These are phyloP conservation scores for Monosporascus sp. DNA, from an alignment of 2,329 filamentous ascomycete species.

Conservation along the genomic window DNA sequence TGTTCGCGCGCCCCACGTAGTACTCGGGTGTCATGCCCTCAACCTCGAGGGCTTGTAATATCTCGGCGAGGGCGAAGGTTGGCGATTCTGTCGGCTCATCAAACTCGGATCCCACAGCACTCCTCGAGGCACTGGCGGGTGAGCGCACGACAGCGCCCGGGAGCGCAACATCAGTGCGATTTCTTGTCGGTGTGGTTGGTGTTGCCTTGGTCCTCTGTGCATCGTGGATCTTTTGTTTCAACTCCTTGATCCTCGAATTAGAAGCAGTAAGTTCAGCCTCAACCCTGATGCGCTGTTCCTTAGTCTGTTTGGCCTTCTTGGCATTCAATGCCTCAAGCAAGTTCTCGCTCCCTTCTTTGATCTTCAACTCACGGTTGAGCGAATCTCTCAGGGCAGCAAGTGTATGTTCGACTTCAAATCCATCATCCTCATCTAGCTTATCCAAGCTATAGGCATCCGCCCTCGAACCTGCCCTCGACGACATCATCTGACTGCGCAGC, in stretches of 20 bases:
- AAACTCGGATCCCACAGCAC: conserved; percentile 54
- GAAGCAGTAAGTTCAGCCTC: conserved; percentile 89
- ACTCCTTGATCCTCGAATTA: conserved; percentile 64
- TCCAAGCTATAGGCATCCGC: conserved; percentile 49
- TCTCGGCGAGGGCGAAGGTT: conserved; percentile 84
- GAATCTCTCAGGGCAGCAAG: conserved; percentile 74
- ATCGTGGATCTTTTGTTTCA: conserved; percentile 57
- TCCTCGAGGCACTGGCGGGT: conserved; percentile 51
- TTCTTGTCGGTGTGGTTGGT: conserved; percentile 48
- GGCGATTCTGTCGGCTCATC: conserved; percentile 78
- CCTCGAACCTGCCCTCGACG: conserved; percentile 59
- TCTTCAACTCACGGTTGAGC: conserved; percentile 94
- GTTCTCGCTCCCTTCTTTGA: conserved; percentile 96
- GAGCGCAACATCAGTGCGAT: conserved; percentile 43
- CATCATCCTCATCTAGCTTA: conserved; percentile 60
- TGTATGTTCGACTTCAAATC: conserved; percentile 59
- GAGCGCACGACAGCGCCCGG: conserved; percentile 48
- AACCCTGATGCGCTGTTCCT: conserved; percentile 72
- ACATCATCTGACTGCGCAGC: conserved; percentile 66
- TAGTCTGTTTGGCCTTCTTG: conserved; percentile 94
- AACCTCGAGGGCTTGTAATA: conserved; percentile 82
- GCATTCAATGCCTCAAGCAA: conserved; percentile 90
- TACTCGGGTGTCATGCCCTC: conserved; percentile 89
- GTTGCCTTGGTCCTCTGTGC: conserved; percentile 46
- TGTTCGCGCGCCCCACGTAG: conserved; percentile 90